These are phyloP conservation scores for Tolypocladium capitatum DNA, from an alignment of 2,329 filamentous ascomycete genomes.

Conservation along the genomic window DNA sequence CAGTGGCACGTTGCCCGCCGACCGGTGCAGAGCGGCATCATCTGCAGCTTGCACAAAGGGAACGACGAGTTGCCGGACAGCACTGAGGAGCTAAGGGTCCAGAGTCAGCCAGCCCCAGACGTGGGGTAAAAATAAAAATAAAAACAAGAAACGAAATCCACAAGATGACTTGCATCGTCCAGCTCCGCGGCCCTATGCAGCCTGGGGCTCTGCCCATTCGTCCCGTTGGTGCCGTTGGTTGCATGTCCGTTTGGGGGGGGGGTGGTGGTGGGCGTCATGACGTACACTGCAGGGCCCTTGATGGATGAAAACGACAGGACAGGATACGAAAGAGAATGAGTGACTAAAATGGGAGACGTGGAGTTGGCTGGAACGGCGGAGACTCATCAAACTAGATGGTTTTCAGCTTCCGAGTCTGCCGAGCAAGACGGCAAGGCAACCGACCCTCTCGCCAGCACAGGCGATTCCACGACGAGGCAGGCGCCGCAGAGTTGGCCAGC, in stretches of 20 bases:
- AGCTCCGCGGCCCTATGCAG: slow-evolving; percentile 20
- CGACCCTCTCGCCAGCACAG: too few species aligned
- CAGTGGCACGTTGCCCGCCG: slow-evolving; percentile 33
- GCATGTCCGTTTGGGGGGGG: slow-evolving; percentile 6
- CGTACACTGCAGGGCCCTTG: too few species aligned
- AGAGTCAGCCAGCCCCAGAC: slow-evolving; percentile 10
- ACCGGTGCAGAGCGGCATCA: slow-evolving; percentile 39
- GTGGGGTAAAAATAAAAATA: background rate
- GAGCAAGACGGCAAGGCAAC: background rate
- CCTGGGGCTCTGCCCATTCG: slow-evolving; percentile 8
- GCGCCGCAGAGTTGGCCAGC: too few species aligned
- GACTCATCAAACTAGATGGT: background rate
- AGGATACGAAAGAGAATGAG: background rate
- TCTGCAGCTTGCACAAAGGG: slow-evolving; percentile 62
- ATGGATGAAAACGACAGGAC: too few species aligned
- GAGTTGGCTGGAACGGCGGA: background rate
- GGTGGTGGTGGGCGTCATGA: slow-evolving; percentile 12
- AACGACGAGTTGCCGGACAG: slow-evolving; percentile 54
- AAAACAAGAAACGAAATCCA: background rate
- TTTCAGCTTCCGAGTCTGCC: background rate
- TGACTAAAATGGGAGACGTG: background rate
- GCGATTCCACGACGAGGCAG: too few species aligned
- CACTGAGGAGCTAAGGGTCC: slow-evolving; percentile 45
- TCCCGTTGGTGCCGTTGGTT: slow-evolving; percentile 6
- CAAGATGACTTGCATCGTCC: slow-evolving; percentile 13